Evolutionary conservation across 192 early-diverging fungal species (phyloP).

Genomic region (Podila epigama): DNA sequence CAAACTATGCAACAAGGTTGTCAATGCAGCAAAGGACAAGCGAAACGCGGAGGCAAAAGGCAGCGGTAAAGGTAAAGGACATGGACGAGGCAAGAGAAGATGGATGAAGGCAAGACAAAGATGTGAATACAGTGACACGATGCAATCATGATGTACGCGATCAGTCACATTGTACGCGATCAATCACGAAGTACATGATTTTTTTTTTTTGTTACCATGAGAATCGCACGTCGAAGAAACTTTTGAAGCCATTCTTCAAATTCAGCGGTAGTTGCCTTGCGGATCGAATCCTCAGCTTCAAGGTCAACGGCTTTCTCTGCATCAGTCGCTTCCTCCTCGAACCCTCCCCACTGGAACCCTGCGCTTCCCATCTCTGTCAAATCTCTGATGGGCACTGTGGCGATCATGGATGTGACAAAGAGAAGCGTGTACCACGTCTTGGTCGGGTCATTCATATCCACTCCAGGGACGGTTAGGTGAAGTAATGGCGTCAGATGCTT

Average conservation of each 20-base stretch:
- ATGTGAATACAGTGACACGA: no score
- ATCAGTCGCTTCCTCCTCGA: conserved; percentile 54
- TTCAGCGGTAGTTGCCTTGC: conserved; percentile 74
- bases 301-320: conserved; percentile 56
- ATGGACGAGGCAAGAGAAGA: no score
- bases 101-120: not conserved
- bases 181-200: no score
- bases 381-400: conserved; percentile 73
- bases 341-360: conserved; percentile 50
- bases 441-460: conserved; percentile 91
- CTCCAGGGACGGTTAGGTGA: conserved; percentile 83
- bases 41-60: no score
- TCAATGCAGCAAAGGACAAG: not conserved
- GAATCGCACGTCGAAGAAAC: conserved; percentile 81
- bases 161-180: no score
- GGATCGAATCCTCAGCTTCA: conserved; percentile 73
- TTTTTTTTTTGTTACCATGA: no score
- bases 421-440: conserved; percentile 79
- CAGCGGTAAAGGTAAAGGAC: no score
- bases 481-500: conserved; percentile 82
- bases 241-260: conserved; percentile 91
- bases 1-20: conserved; percentile 17
- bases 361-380: conserved; percentile 54
- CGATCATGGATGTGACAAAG: conserved; percentile 71
- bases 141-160: no score